A percentile compares a stretch with the other conserved stretches of the same genome.
Conservation (phyloP, 805 yeast species). For the Yarrowia hollandica region DNA sequence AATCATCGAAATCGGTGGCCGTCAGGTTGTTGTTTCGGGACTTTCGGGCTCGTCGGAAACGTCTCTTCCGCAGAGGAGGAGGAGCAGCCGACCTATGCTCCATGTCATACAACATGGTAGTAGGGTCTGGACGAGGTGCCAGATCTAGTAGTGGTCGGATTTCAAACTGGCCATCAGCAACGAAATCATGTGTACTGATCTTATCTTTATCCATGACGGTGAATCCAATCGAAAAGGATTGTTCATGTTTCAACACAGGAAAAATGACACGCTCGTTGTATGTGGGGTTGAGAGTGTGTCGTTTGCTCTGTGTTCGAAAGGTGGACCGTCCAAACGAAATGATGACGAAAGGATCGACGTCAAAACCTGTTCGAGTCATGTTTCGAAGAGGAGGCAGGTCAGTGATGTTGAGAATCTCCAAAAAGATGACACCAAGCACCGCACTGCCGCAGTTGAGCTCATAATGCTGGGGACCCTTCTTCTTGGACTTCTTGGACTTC, state of each 20-base stretch:
- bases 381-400: slow-evolving; percentile 78
- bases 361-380: slow-evolving; percentile 73
- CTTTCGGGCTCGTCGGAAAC: slow-evolving; percentile 8
- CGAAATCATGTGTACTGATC: slow-evolving; percentile 77
- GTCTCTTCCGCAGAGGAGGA: background rate
- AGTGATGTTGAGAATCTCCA: slow-evolving; percentile 71
- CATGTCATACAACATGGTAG: slow-evolving; percentile 38
- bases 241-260: slow-evolving; percentile 69
- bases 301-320: slow-evolving; percentile 78
- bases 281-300: slow-evolving; percentile 79
- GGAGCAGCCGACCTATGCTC: background rate
- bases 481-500: slow-evolving; percentile 13
- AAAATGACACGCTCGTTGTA: slow-evolving; percentile 80
- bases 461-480: slow-evolving; percentile 30
- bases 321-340: slow-evolving; percentile 87
- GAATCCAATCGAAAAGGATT: slow-evolving; percentile 63
- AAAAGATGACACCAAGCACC: slow-evolving; percentile 64
- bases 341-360: slow-evolving; percentile 96
- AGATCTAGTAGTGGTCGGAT: slow-evolving; percentile 49
- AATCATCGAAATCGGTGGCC: slow-evolving; percentile 12
- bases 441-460: slow-evolving; percentile 36
- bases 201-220: slow-evolving; percentile 82
- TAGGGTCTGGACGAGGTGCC: slow-evolving; percentile 42
- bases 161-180: slow-evolving; percentile 64
- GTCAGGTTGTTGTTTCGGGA: background rate